Evolutionary conservation across 2,329 filamentous ascomycete genomes (phyloP).

Genomic region (Tolypocladium sp.): DNA sequence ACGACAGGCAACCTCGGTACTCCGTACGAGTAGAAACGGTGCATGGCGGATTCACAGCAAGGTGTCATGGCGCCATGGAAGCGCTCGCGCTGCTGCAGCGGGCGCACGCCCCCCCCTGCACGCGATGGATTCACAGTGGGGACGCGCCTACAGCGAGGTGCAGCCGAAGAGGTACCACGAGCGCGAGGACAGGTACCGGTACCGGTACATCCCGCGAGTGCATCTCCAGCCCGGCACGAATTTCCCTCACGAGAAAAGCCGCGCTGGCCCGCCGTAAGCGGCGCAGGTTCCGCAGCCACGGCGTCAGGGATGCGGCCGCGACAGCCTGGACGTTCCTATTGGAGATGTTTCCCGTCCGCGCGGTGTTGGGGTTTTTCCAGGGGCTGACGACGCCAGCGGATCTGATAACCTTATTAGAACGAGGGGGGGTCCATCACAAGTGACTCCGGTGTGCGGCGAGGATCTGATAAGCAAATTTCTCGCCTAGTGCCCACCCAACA

Average conservation of each 20-base stretch:
- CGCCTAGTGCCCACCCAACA: too few relatives aligned
- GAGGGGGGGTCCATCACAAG: not conserved
- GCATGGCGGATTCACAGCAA: too few relatives aligned
- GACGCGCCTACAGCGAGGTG: too few relatives aligned
- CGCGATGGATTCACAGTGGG: not conserved
- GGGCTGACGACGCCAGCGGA: not conserved
- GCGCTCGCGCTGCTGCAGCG: too few relatives aligned
- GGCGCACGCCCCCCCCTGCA: not conserved
- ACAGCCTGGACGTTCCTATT: not conserved
- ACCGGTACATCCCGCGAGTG: not conserved
- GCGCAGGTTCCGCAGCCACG: not conserved
- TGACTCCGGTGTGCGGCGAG: not conserved
- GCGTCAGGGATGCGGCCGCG: not conserved
- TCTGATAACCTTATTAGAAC: not conserved
- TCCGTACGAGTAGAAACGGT: too few relatives aligned
- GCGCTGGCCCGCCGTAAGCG: not conserved
- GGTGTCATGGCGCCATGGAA: too few relatives aligned
- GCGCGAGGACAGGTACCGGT: not conserved
- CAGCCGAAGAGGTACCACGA: too few relatives aligned
- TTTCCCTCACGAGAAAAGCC: not conserved
- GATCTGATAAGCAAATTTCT: not conserved
- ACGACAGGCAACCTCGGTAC: not conserved
- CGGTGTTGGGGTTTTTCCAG: too few relatives aligned
- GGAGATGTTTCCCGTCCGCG: too few relatives aligned
- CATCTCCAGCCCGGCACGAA: not conserved